These are phyloP conservation scores for Coelastrella sp. DNA, from an alignment of 139 green algal species.

Conservation along the genomic window DNA sequence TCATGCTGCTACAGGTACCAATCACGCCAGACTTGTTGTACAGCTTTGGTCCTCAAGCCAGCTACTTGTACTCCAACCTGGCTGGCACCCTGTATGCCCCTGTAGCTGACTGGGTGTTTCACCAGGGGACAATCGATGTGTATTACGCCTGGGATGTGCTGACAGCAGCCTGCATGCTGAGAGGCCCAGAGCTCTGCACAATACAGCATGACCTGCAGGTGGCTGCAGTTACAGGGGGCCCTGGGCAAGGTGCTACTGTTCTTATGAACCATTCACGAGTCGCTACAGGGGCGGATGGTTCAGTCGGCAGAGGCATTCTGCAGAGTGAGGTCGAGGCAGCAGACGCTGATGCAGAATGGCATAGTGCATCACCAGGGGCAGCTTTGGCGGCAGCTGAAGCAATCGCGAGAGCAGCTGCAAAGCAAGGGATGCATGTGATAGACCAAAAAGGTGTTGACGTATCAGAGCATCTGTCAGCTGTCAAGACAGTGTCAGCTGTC, in stretches of 20 bases:
- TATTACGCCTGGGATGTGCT: conserved; percentile 49
- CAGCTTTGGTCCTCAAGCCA: conserved; percentile 46
- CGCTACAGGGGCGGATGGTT: background rate
- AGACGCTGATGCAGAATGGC: background rate
- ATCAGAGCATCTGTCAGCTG: background rate
- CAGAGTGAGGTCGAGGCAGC: background rate
- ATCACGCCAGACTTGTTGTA: background rate
- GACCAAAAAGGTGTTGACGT: background rate
- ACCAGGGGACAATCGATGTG: background rate
- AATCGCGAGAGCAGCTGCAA: background rate
- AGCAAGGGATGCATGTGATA: background rate
- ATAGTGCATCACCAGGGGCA: background rate
- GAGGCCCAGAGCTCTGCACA: conserved; percentile 6
- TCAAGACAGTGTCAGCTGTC: conserved; percentile 26
- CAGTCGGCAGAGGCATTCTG: background rate
- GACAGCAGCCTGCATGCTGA: conserved; percentile 23
- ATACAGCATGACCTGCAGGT: background rate
- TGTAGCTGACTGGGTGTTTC: conserved; percentile 44
- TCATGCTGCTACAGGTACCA: background rate
- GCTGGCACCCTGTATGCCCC: conserved; percentile 41
- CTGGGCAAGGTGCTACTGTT: conserved; percentile 43
- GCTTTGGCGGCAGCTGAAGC: background rate
- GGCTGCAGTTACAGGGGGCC: conserved; percentile 23
- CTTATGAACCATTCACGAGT: background rate
- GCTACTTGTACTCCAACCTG: conserved; percentile 26